Base-by-base conservation (phyloP, 768 basidiomycete genomes). In the Nidularia sp. region DNA sequence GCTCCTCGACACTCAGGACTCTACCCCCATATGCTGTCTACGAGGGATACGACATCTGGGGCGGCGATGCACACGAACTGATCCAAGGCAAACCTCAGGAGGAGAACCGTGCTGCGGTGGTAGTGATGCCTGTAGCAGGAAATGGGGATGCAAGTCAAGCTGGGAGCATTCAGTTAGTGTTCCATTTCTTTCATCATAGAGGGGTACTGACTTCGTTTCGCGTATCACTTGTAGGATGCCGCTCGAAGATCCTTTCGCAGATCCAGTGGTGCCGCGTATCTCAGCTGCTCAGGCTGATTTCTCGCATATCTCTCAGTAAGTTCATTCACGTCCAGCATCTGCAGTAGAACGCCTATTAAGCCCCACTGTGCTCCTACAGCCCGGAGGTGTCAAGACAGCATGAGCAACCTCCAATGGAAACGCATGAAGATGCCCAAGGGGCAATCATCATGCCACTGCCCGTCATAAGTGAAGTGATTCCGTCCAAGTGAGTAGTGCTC, bases 401-500 rank as follows among this genome's bases (percentile, higher is more conserved):
- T 18, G 55, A 55, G 5, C 65, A 59, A 52, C 57, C 54, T 10
- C 59, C 64, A 4, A 44, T 54, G 2, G 58, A 62, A 5, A 56
- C 48, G 4, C 61, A 63, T n/a, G 61, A 62, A 18, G 63, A 62
- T 13, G 56, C 59, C 15, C 62, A 66, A 4, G 61, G 60, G 0
- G 53, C 64, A 0, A 60, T 79, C 8, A 39, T 64, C 5, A 71
- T 79, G 68, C 78, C 79, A 9, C 57, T 79, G 9, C 78, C 77
- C 6, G 60, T 71, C 5, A 62, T 72, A 48, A 61, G 66, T 36
- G 73, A 75, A 13, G 75, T 79, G 13, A 69, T 72, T 13, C 66
- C 65, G 9, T 46, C 55, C 7, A 60, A 61, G 72, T 62, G 60
- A 44, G 67, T 60, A 34, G 31, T 63, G 53, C n/a, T n/a, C n/a